These are phyloP conservation scores for Cryptomeria japonica DNA, from an alignment of 75 land plant species.

Conservation along the genomic window DNA sequence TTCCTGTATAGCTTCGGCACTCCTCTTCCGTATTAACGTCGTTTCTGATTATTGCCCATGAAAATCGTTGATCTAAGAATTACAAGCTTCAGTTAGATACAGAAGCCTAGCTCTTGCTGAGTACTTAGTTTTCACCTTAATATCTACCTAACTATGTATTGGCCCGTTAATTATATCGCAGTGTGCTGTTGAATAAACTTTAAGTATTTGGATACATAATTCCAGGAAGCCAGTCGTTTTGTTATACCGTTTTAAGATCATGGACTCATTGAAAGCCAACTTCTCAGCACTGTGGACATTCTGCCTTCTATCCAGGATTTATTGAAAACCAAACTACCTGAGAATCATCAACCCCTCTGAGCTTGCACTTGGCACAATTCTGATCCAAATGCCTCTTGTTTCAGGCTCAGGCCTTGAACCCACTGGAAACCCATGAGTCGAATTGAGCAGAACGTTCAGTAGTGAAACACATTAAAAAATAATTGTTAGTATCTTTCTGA, in stretches of 20 bases:
- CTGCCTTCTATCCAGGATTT: background rate
- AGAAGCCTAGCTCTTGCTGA: background rate
- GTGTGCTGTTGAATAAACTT: background rate
- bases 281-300: background rate
- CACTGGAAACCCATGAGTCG: slow-evolving; percentile 44
- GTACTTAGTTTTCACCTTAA: background rate
- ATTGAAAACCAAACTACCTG: background rate
- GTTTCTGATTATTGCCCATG: background rate
- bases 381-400: slow-evolving; percentile 52
- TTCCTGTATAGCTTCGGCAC: too few species aligned
- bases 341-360: slow-evolving; percentile 32
- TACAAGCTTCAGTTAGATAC: background rate
- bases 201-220: too few species aligned
- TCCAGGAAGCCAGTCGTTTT: background rate
- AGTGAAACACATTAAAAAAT: slow-evolving; percentile 17
- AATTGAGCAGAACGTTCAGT: slow-evolving; percentile 42
- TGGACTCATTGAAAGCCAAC: background rate
- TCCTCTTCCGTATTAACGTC: too few species aligned
- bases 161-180: background rate
- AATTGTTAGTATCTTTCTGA: background rate
- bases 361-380: slow-evolving; percentile 32
- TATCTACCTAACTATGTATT: background rate
- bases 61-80: too few species aligned
- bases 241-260: background rate
- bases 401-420: slow-evolving; percentile 52